Conservation (phyloP, 257 asterid species). For the Mentha longifolia region DNA sequence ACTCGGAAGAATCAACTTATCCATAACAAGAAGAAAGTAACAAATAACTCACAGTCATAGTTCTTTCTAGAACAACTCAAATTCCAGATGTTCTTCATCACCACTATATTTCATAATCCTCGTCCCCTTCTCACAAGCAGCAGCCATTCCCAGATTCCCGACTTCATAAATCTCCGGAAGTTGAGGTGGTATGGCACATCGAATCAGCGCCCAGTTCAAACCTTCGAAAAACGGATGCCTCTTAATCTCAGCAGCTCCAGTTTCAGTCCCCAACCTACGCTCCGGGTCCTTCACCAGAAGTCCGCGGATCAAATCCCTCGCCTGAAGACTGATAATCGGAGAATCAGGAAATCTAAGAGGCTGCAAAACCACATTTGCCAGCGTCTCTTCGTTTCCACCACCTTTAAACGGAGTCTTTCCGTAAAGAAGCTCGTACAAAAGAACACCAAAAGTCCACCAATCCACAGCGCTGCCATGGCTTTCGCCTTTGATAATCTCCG, state of each 20-base stretch:
- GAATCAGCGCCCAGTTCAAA: constrained; percentile 71
- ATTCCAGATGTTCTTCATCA: constrained; percentile 42
- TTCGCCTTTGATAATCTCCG: constrained; percentile 74
- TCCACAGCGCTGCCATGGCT: constrained; percentile 85
- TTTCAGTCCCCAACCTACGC: constrained; percentile 60
- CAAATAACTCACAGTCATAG: not conserved
- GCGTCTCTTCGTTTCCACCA: constrained; percentile 60
- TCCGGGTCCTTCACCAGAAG: constrained; percentile 68
- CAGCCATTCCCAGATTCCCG: constrained; percentile 32
- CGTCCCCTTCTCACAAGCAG: constrained; percentile 35
- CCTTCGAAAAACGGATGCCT: constrained; percentile 73
- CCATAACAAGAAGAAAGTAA: not conserved
- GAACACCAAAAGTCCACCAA: constrained; percentile 81
- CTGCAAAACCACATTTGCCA: constrained; percentile 59
- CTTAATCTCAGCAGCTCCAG: constrained; percentile 78
- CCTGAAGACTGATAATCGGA: constrained; percentile 70
- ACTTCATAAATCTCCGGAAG: constrained; percentile 50
- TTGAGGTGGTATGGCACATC: constrained; percentile 68
- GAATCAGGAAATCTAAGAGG: constrained; percentile 59
- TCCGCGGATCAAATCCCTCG: constrained; percentile 65
- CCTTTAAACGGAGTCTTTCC: constrained; percentile 79
- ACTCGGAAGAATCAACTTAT: not conserved
- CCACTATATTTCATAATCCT: constrained; percentile 28
- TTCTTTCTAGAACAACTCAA: constrained; percentile 43
- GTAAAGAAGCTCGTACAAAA: constrained; percentile 68